A percentile compares a stretch with the other conserved stretches of the same genome.
These are phyloP conservation scores for Cyclotella choctawhatcheeana DNA, from an alignment of 108 stramenopile species.

Conservation along the genomic window DNA sequence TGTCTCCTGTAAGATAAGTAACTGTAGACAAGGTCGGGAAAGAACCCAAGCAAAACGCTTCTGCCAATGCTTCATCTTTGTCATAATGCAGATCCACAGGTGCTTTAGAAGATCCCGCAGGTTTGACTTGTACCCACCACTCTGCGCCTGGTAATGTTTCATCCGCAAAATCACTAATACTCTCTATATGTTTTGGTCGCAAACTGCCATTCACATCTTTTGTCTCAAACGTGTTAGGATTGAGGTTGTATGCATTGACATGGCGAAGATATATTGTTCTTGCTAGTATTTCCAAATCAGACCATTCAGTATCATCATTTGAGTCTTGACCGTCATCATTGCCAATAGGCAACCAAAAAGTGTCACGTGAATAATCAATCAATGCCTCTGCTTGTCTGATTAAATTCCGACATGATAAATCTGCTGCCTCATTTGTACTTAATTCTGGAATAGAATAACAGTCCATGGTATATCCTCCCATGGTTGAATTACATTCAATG, in stretches of 20 bases:
- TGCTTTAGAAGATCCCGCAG: conserved; percentile 18
- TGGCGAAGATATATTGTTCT: conserved; percentile 64
- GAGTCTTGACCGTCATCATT: not conserved
- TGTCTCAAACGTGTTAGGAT: no score
- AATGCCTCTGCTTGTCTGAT: conserved; percentile 62
- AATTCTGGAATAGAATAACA: conserved; percentile 21
- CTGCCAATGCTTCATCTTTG: conserved; percentile 89
- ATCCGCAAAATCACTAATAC: no score
- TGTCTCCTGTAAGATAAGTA: conserved; percentile 83
- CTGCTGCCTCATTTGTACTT: not conserved
- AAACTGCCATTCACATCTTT: no score
- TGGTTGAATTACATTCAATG: conserved; percentile 32
- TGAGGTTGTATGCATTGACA: conserved; percentile 41
- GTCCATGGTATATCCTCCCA: conserved; percentile 30
- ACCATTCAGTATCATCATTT: conserved; percentile 12
- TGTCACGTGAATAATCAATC: conserved; percentile 64
- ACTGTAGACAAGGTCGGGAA: conserved; percentile 89
- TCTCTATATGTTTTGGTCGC: no score
- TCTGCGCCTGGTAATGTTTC: conserved; percentile 58
- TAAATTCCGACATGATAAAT: conserved; percentile 25
- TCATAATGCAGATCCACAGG: conserved; percentile 91
- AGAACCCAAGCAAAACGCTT: conserved; percentile 77
- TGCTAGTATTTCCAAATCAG: conserved; percentile 69
- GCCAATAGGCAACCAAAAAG: conserved; percentile 66
- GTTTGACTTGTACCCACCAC: conserved; percentile 90